Conservation (phyloP, 2,329 filamentous ascomycete genomes). For the Domatiomyces catenatus region DNA sequence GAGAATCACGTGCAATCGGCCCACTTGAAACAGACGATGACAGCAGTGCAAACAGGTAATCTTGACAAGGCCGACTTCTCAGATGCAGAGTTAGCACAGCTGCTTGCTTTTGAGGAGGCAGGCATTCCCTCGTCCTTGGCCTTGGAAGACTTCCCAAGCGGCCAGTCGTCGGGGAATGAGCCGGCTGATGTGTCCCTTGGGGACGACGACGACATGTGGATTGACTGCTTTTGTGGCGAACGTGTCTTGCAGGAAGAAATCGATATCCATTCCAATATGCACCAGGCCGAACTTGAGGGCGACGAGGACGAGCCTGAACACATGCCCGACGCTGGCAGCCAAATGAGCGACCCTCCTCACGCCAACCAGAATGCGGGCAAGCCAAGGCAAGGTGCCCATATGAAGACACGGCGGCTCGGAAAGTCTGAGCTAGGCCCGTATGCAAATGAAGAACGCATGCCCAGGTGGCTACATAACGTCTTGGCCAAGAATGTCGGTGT, state of each 20-base stretch:
- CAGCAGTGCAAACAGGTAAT: background rate
- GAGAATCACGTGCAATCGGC: constrained; percentile 6
- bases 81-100: constrained; percentile 12
- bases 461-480: constrained; percentile 48
- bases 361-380: constrained; percentile 9
- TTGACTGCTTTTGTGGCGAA: constrained; percentile 37
- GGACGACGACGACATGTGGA: constrained; percentile 6
- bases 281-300: constrained; percentile 20
- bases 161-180: background rate
- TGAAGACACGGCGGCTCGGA: constrained; percentile 27
- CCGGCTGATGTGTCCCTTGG: constrained; percentile 4
- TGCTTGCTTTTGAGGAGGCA: constrained; percentile 15
- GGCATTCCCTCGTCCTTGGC: constrained; percentile 13
- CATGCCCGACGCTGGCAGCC: background rate
- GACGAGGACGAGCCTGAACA: background rate
- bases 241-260: constrained; percentile 38
- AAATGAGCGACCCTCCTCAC: background rate
- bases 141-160: constrained; percentile 4
- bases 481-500: constrained; percentile 25
- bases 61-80: background rate
- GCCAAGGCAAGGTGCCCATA: background rate
- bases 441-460: constrained; percentile 61
- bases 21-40: constrained; percentile 3
- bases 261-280: constrained; percentile 44
- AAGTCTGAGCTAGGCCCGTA: constrained; percentile 49